A percentile compares a stretch with the other conserved stretches of the same genome.
These are phyloP conservation scores for Luffa acutangula DNA, from an alignment of 306 rosid species.

Conservation along the genomic window DNA sequence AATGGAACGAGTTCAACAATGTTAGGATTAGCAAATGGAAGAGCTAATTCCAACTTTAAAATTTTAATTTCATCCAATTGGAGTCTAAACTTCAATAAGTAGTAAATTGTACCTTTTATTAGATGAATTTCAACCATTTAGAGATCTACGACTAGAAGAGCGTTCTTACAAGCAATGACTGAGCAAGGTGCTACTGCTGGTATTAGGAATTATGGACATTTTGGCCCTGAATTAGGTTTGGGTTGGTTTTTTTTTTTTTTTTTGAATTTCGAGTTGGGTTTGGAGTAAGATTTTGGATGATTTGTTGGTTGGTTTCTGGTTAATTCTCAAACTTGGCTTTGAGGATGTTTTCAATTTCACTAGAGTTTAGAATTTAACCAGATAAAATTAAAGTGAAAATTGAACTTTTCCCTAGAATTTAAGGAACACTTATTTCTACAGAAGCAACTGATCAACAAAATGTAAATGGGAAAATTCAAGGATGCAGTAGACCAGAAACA, in stretches of 20 bases:
- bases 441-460: neutral
- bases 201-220: neutral
- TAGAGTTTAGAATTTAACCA: neutral
- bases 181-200: neutral
- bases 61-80: neutral
- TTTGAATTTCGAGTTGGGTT: neutral
- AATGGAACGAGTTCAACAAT: too few species aligned
- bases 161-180: neutral
- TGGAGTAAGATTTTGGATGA: neutral
- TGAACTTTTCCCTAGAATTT: neutral
- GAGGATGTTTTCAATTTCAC: neutral
- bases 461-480: neutral
- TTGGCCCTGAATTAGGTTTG: neutral
- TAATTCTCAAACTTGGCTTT: neutral
- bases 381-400: neutral
- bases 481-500: neutral
- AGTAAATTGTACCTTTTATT: neutral
- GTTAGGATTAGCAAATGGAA: neutral
- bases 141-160: neutral
- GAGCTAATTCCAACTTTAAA: neutral
- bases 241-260: neutral
- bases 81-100: neutral
- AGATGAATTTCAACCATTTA: neutral
- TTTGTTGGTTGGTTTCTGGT: neutral
- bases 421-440: neutral